Conservation (phyloP, 129 eudicot species). For the Dittrichia graveolens region DNA sequence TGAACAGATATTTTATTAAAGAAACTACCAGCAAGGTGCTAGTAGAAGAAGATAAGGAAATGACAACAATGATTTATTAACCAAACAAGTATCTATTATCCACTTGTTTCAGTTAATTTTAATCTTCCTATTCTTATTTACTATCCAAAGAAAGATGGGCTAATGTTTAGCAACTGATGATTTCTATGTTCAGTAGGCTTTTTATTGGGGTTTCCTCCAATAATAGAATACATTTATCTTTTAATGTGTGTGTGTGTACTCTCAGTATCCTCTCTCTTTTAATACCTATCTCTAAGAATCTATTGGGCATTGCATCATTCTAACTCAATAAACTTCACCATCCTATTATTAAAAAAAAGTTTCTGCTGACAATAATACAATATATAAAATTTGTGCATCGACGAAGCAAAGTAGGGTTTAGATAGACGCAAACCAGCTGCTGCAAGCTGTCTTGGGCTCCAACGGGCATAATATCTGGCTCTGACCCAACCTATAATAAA, state of each 20-base stretch:
- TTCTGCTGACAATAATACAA: neutral
- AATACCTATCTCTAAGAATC: neutral
- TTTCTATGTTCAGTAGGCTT: no score
- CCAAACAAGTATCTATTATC: no score
- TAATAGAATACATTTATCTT: neutral
- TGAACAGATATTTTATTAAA: no score
- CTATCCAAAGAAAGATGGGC: no score
- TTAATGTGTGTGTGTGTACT: neutral
- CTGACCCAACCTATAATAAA: slow-evolving; percentile 54
- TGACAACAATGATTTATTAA: no score
- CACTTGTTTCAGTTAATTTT: no score
- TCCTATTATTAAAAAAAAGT: neutral
- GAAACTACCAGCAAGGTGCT: no score
- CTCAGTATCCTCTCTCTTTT: neutral
- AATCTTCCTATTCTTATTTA: neutral
- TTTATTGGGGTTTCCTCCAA: neutral
- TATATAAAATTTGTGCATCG: neutral
- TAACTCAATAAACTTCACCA: no score
- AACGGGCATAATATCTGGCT: slow-evolving; percentile 68
- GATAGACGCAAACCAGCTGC: slow-evolving; percentile 61
- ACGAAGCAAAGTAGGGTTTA: neutral
- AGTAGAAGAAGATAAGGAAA: no score
- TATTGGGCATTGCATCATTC: no score
- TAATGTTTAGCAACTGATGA: no score
- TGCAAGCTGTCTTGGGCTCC: slow-evolving; percentile 82